phyloP scores from a whole-genome alignment of 805 yeast genomes.

The Zygosaccharomyces kombuchaensis region DNA sequence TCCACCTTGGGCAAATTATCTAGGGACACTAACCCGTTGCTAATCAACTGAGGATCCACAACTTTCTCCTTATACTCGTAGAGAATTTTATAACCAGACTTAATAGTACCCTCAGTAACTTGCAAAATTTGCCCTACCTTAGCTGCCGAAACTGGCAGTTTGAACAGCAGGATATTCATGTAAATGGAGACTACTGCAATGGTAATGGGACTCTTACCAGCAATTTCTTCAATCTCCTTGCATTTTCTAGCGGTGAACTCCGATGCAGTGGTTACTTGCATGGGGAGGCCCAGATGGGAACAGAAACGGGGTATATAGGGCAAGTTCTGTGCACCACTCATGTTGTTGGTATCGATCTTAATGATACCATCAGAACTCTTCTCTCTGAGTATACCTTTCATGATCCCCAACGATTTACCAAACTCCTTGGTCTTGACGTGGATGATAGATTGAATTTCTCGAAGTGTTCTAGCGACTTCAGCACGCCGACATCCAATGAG shows the following conservation, averaged over 20 bases:
- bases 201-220: constrained; percentile 95
- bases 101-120: constrained; percentile 95
- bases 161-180: constrained; percentile 87
- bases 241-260: constrained; percentile 88
- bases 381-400: constrained; percentile 60
- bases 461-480: constrained; percentile 88
- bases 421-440: constrained; percentile 92
- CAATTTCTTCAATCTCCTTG: constrained; percentile 87
- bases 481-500: constrained; percentile 93
- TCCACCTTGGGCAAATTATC: constrained; percentile 33
- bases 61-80: constrained; percentile 67
- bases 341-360: constrained; percentile 42
- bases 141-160: constrained; percentile 66
- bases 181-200: constrained; percentile 97
- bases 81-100: constrained; percentile 81
- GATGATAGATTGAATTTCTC: constrained; percentile 93
- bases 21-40: constrained; percentile 29
- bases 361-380: constrained; percentile 38
- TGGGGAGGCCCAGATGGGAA: constrained; percentile 83
- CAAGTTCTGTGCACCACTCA: constrained; percentile 81
- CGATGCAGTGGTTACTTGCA: constrained; percentile 85
- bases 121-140: constrained; percentile 90
- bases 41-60: constrained; percentile 39
- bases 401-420: constrained; percentile 83
- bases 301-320: constrained; percentile 94